A percentile compares a stretch with the other conserved stretches of the same genome.
phyloP scores from a whole-genome alignment of 2,329 filamentous ascomycete species.

The Gremmenia infestans region DNA sequence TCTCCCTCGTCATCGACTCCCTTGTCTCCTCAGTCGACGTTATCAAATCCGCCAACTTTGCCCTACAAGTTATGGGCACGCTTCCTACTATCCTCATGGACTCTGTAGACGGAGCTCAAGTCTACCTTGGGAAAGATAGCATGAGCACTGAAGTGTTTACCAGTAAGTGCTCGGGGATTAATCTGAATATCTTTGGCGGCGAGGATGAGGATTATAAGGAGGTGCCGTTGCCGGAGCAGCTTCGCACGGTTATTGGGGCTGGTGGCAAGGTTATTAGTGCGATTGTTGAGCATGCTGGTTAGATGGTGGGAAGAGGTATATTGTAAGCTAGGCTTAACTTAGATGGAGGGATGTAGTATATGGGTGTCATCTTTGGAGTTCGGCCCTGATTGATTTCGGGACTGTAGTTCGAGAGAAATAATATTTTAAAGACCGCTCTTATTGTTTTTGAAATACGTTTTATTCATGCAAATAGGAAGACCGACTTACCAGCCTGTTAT shows the following conservation, averaged over 20 bases:
- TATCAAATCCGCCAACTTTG: slow-evolving; percentile 92
- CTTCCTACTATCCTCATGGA: slow-evolving; percentile 88
- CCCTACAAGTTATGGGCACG: slow-evolving; percentile 81
- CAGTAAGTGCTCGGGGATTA: slow-evolving; percentile 82
- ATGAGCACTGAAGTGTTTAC: slow-evolving; percentile 76
- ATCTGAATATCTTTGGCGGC: slow-evolving; percentile 72
- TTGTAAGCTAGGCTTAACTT: neutral
- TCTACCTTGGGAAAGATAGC: slow-evolving; percentile 83
- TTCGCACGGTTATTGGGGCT: slow-evolving; percentile 69
- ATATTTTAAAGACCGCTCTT: neutral
- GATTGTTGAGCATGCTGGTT: slow-evolving; percentile 93
- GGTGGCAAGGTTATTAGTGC: slow-evolving; percentile 78
- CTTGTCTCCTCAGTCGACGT: slow-evolving; percentile 90
- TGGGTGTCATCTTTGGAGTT: slow-evolving; percentile 2
- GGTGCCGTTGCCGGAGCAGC: slow-evolving; percentile 82
- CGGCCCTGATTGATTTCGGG: neutral
- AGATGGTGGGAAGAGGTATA: slow-evolving; percentile 22
- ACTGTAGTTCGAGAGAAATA: neutral
- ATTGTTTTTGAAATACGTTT: too few species aligned
- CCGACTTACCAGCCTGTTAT: too few species aligned
- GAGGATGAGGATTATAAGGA: slow-evolving; percentile 82
- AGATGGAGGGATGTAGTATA: slow-evolving; percentile 11
- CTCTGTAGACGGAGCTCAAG: slow-evolving; percentile 82
- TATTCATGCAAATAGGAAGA: too few species aligned
- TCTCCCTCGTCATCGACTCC: slow-evolving; percentile 83